Conservation (phyloP, 306 rosid species). For the Ceratonia siliqua region DNA sequence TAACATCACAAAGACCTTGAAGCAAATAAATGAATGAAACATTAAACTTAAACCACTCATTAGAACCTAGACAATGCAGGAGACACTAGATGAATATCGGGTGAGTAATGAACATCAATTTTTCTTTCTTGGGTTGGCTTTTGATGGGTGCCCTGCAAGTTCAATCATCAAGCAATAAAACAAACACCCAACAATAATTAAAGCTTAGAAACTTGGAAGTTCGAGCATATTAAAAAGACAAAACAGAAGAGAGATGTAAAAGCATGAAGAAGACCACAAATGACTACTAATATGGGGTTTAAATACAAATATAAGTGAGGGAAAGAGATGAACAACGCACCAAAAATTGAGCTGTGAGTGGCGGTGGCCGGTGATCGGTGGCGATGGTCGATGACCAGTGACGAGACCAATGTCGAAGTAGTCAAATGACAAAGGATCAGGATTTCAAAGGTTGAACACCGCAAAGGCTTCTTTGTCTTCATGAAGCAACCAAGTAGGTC, state of each 20-base stretch:
- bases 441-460: no score
- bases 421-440: no score
- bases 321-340: no score
- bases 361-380: no score
- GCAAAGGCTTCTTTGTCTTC: no score
- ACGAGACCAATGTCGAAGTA: no score
- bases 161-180: constrained; percentile 25
- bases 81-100: constrained; percentile 49
- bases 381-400: no score
- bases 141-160: constrained; percentile 58
- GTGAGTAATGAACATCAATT: constrained; percentile 45
- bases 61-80: no score
- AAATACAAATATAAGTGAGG: no score
- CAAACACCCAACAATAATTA: background rate
- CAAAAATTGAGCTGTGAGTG: no score
- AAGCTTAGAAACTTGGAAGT: background rate
- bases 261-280: constrained; percentile 59
- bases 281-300: no score
- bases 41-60: background rate
- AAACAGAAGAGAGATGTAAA: background rate
- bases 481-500: no score
- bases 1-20: background rate
- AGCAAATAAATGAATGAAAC: background rate
- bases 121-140: constrained; percentile 45
- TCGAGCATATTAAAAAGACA: background rate